Evolutionary conservation across 2,329 filamentous ascomycete genomes (phyloP).

Genomic region (Lasiodiplodia hormozganensis): DNA sequence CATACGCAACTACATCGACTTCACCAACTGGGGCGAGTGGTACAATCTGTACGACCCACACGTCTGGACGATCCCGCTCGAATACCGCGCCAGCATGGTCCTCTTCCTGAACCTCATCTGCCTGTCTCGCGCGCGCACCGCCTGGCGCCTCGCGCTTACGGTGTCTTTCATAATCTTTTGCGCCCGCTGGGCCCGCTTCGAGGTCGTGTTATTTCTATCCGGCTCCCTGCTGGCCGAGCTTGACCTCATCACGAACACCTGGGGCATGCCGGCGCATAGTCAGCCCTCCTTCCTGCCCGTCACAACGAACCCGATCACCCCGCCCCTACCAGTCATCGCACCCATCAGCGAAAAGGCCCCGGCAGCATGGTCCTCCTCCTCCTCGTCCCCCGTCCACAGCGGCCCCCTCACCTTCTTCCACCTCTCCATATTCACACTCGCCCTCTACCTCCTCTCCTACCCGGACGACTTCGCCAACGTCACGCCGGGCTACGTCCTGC

Average conservation of each 20-base stretch:
- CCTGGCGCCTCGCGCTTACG: slow-evolving; percentile 31
- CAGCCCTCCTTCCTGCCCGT: neutral
- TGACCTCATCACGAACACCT: slow-evolving; percentile 37
- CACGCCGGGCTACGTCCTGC: slow-evolving; percentile 61
- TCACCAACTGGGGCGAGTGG: slow-evolving; percentile 25
- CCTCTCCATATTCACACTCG: slow-evolving; percentile 52
- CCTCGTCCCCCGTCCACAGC: slow-evolving; percentile 30
- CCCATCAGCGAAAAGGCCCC: neutral
- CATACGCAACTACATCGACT: slow-evolving; percentile 34
- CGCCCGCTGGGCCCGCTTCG: slow-evolving; percentile 33
- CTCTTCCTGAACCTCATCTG: slow-evolving; percentile 36
- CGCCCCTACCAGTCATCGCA: neutral
- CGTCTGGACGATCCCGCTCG: slow-evolving; percentile 47
- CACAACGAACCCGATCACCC: neutral
- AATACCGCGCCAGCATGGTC: slow-evolving; percentile 42
- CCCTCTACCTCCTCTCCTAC: slow-evolving; percentile 61
- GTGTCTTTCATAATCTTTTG: slow-evolving; percentile 34
- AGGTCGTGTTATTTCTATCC: slow-evolving; percentile 41
- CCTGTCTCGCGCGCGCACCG: slow-evolving; percentile 30
- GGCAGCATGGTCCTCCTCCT: slow-evolving; percentile 14
- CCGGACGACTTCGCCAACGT: slow-evolving; percentile 51
- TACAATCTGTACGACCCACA: slow-evolving; percentile 41
- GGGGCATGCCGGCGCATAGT: neutral
- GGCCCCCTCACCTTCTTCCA: slow-evolving; percentile 47
- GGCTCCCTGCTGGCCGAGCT: slow-evolving; percentile 48